These are phyloP conservation scores for Pelargonium cotyledonis DNA, from an alignment of 441 rosid genomes.

Conservation along the genomic window DNA sequence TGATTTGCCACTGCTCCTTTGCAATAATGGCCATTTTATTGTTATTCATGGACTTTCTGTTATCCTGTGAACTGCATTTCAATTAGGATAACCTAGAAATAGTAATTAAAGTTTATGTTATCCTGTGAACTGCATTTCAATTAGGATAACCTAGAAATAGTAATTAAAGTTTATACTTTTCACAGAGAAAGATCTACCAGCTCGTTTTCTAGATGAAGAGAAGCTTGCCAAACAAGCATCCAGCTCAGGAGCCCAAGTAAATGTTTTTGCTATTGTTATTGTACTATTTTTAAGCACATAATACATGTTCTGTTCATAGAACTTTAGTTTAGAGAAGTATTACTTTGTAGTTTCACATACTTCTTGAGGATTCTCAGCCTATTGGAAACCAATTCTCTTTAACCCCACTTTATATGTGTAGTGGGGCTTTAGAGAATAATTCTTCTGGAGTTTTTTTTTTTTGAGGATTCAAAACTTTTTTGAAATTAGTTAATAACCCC, in stretches of 20 bases:
- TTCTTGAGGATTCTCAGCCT: too few relatives aligned
- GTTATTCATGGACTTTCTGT: slow-evolving; percentile 1
- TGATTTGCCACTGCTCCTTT: slow-evolving; percentile 20
- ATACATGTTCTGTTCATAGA: too few relatives aligned
- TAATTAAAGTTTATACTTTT: slow-evolving; percentile 4
- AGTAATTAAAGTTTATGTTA: slow-evolving; percentile 8
- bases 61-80: neutral
- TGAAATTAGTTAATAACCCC: too few relatives aligned
- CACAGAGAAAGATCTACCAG: slow-evolving; percentile 87
- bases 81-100: neutral
- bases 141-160: slow-evolving; percentile 2
- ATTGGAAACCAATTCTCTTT: too few relatives aligned
- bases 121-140: neutral
- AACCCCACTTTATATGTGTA: too few relatives aligned
- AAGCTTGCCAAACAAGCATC: slow-evolving; percentile 59
- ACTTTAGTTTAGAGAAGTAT: too few relatives aligned
- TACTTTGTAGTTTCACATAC: too few relatives aligned
- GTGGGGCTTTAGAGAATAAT: too few relatives aligned
- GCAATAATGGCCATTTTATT: neutral
- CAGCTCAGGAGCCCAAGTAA: slow-evolving; percentile 71
- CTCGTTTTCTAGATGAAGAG: slow-evolving; percentile 71
- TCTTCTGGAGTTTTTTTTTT: too few relatives aligned
- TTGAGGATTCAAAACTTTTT: too few relatives aligned
- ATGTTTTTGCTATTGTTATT: slow-evolving; percentile 8
- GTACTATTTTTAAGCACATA: too few relatives aligned